phyloP scores from a whole-genome alignment of 1,284 basidiomycete genomes.

The Coriolopsis trogii region DNA sequence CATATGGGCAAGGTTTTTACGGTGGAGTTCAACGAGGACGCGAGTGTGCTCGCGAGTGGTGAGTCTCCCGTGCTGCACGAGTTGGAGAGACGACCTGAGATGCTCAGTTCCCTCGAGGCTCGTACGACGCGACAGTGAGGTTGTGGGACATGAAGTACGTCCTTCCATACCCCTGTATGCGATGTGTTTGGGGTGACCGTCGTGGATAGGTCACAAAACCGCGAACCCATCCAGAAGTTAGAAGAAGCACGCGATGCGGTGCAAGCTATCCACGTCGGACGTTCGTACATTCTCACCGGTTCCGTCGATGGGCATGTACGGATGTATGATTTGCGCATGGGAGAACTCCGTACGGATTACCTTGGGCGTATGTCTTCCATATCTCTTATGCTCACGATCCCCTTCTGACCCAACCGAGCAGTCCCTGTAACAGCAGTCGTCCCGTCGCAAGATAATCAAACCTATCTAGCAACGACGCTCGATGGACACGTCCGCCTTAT shows the following conservation, averaged over 20 bases:
- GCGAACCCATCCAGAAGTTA: slow-evolving; percentile 87
- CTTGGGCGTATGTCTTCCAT: slow-evolving; percentile 77
- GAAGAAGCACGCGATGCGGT: slow-evolving; percentile 92
- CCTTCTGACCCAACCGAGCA: slow-evolving; percentile 33
- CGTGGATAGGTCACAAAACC: slow-evolving; percentile 66
- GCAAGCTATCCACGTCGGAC: slow-evolving; percentile 72
- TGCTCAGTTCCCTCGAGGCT: slow-evolving; percentile 51
- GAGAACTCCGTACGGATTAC: slow-evolving; percentile 86
- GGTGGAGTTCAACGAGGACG: slow-evolving; percentile 89
- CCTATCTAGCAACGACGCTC: slow-evolving; percentile 81
- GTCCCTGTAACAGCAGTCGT: slow-evolving; percentile 86
- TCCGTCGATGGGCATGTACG: slow-evolving; percentile 92
- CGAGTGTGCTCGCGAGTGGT: slow-evolving; percentile 87
- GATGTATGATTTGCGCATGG: slow-evolving; percentile 93
- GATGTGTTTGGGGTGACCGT: neutral
- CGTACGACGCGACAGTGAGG: slow-evolving; percentile 85
- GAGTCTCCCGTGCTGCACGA: slow-evolving; percentile 25
- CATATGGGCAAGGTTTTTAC: slow-evolving; percentile 91
- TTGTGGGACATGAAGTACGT: slow-evolving; percentile 86
- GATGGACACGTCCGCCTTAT: slow-evolving; percentile 88
- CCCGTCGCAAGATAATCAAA: slow-evolving; percentile 74
- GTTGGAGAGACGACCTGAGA: slow-evolving; percentile 13
- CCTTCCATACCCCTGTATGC: slow-evolving; percentile 6
- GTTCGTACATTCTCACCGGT: slow-evolving; percentile 74
- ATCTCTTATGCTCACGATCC: neutral